A percentile compares a stretch with the other conserved stretches of the same genome.
Evolutionary conservation across 148 eudicot species (phyloP).

Genomic region (Rhododendron vialii): DNA sequence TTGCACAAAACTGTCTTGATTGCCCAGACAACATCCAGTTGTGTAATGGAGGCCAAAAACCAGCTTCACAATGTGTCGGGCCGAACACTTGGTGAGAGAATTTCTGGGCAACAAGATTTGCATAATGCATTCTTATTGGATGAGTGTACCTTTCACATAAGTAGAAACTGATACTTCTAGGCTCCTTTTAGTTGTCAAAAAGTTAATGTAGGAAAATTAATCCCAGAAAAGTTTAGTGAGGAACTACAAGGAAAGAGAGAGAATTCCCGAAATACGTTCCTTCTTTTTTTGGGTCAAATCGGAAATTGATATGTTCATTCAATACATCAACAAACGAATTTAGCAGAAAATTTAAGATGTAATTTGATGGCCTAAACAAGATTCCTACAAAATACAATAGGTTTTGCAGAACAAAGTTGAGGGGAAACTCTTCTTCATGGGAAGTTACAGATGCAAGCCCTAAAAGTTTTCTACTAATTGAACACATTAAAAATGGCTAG

Average conservation of each 20-base stretch:
- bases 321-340: background rate
- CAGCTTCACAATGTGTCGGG: constrained; percentile 36
- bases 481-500: background rate
- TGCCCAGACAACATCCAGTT: constrained; percentile 40
- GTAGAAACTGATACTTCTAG: background rate
- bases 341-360: background rate
- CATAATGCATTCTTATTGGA: background rate
- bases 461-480: background rate
- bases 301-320: background rate
- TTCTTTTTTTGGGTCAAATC: background rate
- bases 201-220: background rate
- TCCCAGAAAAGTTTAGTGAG: background rate
- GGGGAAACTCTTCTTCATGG: background rate
- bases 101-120: background rate
- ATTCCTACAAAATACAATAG: background rate
- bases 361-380: background rate
- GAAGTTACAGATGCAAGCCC: background rate
- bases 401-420: background rate
- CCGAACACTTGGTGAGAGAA: background rate
- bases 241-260: background rate
- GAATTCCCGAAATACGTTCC: background rate
- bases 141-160: background rate
- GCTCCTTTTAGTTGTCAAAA: background rate
- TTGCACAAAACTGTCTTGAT: constrained; percentile 60
- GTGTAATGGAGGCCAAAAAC: constrained; percentile 71